These are phyloP conservation scores for Besnoitia besnoiti DNA, from an alignment of 169 alveolate species.

Conservation along the genomic window DNA sequence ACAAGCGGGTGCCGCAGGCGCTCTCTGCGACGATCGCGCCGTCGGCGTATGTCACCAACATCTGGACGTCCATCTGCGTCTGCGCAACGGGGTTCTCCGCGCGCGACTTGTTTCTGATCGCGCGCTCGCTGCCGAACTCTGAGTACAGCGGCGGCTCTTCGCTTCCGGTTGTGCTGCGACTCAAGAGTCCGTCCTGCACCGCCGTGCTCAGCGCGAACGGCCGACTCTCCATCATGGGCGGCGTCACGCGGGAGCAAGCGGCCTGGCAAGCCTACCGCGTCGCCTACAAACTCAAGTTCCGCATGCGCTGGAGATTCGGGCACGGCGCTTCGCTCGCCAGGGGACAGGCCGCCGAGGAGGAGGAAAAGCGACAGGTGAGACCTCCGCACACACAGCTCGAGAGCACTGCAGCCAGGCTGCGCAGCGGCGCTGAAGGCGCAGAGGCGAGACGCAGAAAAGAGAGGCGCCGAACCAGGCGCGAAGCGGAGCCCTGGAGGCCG, in stretches of 20 bases:
- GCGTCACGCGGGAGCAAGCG: constrained; percentile 62
- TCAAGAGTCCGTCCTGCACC: constrained; percentile 63
- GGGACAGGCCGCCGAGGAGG: too few species aligned
- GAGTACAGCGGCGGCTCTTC: constrained; percentile 35
- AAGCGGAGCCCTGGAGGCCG: background rate
- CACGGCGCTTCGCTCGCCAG: too few species aligned
- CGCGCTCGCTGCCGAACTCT: constrained; percentile 56
- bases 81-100: constrained; percentile 47
- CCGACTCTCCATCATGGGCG: constrained; percentile 59
- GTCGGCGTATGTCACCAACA: constrained; percentile 53
- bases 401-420: background rate
- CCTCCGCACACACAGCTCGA: background rate
- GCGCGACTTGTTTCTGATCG: constrained; percentile 48
- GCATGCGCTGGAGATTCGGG: constrained; percentile 46
- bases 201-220: constrained; percentile 54
- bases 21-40: background rate
- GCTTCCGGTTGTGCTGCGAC: constrained; percentile 50
- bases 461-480: background rate
- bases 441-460: background rate
- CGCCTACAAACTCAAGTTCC: constrained; percentile 52
- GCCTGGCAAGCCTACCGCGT: constrained; percentile 64
- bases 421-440: background rate
- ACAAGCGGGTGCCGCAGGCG: background rate
- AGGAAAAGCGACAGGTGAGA: background rate
- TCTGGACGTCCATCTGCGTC: constrained; percentile 50